These are phyloP conservation scores for Phytopythium oedochilum DNA, from an alignment of 352 stramenopile genomes.

Conservation along the genomic window DNA sequence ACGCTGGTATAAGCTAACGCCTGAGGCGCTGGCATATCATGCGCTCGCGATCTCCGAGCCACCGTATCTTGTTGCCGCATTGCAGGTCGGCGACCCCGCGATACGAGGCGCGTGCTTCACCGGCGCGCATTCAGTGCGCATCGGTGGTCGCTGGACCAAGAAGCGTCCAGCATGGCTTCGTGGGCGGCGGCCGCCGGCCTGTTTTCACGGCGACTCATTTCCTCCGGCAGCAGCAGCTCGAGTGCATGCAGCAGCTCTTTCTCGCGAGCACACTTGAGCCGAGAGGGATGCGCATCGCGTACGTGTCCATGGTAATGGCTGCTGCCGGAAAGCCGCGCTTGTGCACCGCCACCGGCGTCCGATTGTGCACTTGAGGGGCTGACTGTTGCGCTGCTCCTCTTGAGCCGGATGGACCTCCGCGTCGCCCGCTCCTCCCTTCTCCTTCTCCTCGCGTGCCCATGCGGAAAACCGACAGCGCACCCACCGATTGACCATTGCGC, in stretches of 20 bases:
- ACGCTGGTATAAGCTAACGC: neutral
- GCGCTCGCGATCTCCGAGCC: neutral
- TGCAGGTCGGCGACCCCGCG: too few relatives aligned
- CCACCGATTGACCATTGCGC: neutral
- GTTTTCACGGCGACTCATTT: neutral
- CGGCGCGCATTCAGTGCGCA: neutral
- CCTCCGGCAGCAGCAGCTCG: too few relatives aligned
- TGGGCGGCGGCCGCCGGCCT: neutral
- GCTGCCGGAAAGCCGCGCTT: too few relatives aligned
- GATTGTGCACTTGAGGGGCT: too few relatives aligned
- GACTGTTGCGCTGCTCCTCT: too few relatives aligned
- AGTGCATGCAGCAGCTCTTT: too few relatives aligned
- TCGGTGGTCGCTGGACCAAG: slow-evolving; percentile 1
- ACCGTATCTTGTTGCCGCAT: neutral
- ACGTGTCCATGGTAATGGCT: too few relatives aligned
- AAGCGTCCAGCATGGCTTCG: neutral
- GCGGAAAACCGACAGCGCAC: neutral
- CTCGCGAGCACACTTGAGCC: too few relatives aligned
- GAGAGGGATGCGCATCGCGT: too few relatives aligned
- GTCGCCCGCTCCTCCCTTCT: neutral
- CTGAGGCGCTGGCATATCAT: slow-evolving; percentile 1
- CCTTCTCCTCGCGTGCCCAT: neutral
- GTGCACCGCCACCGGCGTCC: too few relatives aligned
- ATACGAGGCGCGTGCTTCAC: neutral
- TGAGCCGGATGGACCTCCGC: too few relatives aligned